Conservation (phyloP, 345 rosid genomes). For the Sisymbrium irio region DNA sequence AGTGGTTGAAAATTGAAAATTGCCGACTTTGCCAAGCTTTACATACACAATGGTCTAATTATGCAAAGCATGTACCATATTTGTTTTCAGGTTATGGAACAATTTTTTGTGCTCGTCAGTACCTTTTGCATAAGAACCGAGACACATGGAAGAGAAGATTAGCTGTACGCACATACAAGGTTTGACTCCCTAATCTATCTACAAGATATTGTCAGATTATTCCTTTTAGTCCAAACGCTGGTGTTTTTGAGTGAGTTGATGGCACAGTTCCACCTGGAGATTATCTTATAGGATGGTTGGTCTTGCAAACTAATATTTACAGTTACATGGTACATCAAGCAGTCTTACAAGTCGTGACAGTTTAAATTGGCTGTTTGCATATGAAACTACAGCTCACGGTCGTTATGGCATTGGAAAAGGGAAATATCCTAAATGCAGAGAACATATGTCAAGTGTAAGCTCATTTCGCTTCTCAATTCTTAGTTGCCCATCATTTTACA, state of each 20-base stretch:
- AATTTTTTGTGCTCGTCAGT: constrained; percentile 88
- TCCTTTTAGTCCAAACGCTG: constrained; percentile 94
- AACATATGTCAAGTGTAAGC: constrained; percentile 74
- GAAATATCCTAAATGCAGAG: constrained; percentile 78
- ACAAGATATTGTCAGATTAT: constrained; percentile 54
- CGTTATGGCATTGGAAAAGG: constrained; percentile 84
- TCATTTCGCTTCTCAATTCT: constrained; percentile 2
- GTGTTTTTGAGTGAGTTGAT: constrained; percentile 97
- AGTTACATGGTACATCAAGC: background rate
- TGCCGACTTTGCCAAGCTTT: constrained; percentile 5
- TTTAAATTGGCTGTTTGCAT: background rate
- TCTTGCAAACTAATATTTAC: background rate
- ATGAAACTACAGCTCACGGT: constrained; percentile 57
- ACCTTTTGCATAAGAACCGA: constrained; percentile 77
- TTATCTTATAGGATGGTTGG: constrained; percentile 87
- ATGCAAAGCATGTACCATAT: constrained; percentile 5
- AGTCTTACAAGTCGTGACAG: constrained; percentile 1
- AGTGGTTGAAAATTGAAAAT: constrained; percentile 6
- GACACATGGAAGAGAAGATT: constrained; percentile 92
- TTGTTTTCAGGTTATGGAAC: constrained; percentile 91
- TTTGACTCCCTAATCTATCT: constrained; percentile 29
- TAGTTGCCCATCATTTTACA: constrained; percentile 20
- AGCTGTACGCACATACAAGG: constrained; percentile 92
- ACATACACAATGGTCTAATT: constrained; percentile 16
- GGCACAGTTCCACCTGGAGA: constrained; percentile 97